Evolutionary conservation across 176 grass and related monocot species (phyloP), one percentile per base, ranked within the genome.

Genomic region (Rhipidocladum racemiflorum): DNA sequence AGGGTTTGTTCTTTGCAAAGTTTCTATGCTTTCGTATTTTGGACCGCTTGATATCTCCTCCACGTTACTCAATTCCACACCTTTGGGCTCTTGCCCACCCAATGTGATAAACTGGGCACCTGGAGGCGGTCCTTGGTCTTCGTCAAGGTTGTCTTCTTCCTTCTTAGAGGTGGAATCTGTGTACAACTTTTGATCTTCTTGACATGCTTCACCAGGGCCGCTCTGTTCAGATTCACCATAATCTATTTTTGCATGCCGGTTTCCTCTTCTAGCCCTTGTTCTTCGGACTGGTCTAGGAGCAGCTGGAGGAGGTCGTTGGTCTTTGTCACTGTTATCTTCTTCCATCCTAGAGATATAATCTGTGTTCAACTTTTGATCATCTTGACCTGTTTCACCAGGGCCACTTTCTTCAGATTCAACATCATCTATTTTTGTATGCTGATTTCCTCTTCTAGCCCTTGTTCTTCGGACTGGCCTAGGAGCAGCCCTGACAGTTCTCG

Each of bases 401-500:
- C n/a, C 87, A 64, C 72, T 85, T 80, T 86, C 87, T 79, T 89
- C 86, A 55, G 84, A 81, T 79, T 89, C 91, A 85, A 83, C 74
- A 61, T 75, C 70, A 51, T 44, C 61, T 74, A 97, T 86, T 88
- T 88, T 91, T 35, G 74, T 86, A 9, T 25, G 71, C 38, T 74
- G 60, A 39, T 83, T 92, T 43, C 86, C 95, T 87, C 84, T 87
- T 70, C 90, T 94, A 36, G 84, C 86, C 72, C 81, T 83, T 74
- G 74, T 83, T 91, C 54, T 72, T 71, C 66, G 78, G 39, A 75
- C 64, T 13, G 73, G 86, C 87, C 70, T 97, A 81, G 88, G 65
- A 83, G 61, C 84, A 84, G 61, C 80, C 82, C 70, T 92, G 54
- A 77, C 56, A 71, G 87, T 71, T 84, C 77, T 87, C 34, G 70